These are phyloP conservation scores for Nigrospora osmanthi DNA, from an alignment of 2,329 filamentous ascomycete species.

Conservation along the genomic window DNA sequence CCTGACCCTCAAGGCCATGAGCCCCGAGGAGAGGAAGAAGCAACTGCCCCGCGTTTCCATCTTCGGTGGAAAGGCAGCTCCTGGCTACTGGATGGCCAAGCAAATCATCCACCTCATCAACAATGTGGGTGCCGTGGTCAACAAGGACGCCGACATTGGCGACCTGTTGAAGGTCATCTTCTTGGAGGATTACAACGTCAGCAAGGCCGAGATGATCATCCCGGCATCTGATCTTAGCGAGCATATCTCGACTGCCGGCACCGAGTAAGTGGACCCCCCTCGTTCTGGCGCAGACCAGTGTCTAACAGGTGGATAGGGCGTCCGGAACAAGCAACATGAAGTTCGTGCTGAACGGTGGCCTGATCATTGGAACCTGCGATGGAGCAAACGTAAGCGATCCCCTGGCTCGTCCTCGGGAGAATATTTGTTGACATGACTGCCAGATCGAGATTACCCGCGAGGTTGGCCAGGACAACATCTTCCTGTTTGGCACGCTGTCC, in stretches of 20 bases:
- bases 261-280: slow-evolving; percentile 50
- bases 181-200: slow-evolving; percentile 97
- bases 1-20: slow-evolving; percentile 79
- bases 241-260: slow-evolving; percentile 96
- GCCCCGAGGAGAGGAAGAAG: slow-evolving; percentile 77
- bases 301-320: slow-evolving; percentile 29
- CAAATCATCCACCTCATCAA: slow-evolving; percentile 97
- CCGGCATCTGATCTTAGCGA: slow-evolving; percentile 95
- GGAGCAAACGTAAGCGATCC: slow-evolving; percentile 75
- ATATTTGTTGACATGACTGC: background rate
- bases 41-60: slow-evolving; percentile 83
- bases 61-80: slow-evolving; percentile 95
- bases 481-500: slow-evolving; percentile 92
- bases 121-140: slow-evolving; percentile 81
- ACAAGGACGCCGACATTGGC: slow-evolving; percentile 85
- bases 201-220: slow-evolving; percentile 94
- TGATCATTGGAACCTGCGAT: slow-evolving; percentile 97
- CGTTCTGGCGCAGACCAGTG: no score
- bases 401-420: background rate
- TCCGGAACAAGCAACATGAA: slow-evolving; percentile 98
- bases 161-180: slow-evolving; percentile 96
- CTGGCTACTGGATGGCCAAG: slow-evolving; percentile 99
- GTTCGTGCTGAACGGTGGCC: slow-evolving; percentile 92
- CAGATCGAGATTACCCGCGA: slow-evolving; percentile 95
- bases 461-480: slow-evolving; percentile 94